Evolutionary conservation across 768 basidiomycete species (phyloP), one percentile per base, ranked within the genome.

Genomic region (Russula sp.): DNA sequence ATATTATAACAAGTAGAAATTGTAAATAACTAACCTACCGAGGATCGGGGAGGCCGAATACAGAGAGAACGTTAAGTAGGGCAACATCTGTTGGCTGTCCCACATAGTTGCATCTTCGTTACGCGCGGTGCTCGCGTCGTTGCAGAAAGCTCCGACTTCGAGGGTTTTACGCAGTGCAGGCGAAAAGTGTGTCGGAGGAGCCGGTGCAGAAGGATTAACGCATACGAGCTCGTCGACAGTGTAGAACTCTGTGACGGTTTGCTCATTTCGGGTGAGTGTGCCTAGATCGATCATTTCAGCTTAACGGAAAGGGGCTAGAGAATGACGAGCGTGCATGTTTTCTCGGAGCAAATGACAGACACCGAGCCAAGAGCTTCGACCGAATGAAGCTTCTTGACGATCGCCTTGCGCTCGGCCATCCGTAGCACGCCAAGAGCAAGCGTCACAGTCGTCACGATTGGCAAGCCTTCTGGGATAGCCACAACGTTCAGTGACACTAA

Each of bases 291-390:
- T 51, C 42, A 40, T 38, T 1, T 54, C 8, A 49, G 14, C 30
- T 24, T 32, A 30, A 61, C 32, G 3, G 46, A 54, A 59, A 1
- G 44, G 8, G 32, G 8, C 30, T 24, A 14, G 40, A 8, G 22
- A 18, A 52, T 32, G 26, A 48, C 16, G n/a, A 24, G 68, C 81
- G 57, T 68, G 86, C 92, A 94, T 51, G 96, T 98, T 76, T 98
- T 98, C 76, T 98, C 95, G 3, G 94, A 94, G 72, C 95, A 98
- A 66, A 98, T 95, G 10, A 98, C 95, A n/a, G 90, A 94, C 14
- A 98, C 92, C 2, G 90, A 92, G 2, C 95, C 95, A 2, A 98
- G 79, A 0, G 94, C 86, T 74, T 98, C 95, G 3, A 98, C 95
- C 2, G 92, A 94, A 67, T 94, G 96, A 50, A 98, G 77, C 72